Evolutionary conservation across 2,329 filamentous ascomycete species (phyloP).

Genomic region (Ophiostoma sp.): DNA sequence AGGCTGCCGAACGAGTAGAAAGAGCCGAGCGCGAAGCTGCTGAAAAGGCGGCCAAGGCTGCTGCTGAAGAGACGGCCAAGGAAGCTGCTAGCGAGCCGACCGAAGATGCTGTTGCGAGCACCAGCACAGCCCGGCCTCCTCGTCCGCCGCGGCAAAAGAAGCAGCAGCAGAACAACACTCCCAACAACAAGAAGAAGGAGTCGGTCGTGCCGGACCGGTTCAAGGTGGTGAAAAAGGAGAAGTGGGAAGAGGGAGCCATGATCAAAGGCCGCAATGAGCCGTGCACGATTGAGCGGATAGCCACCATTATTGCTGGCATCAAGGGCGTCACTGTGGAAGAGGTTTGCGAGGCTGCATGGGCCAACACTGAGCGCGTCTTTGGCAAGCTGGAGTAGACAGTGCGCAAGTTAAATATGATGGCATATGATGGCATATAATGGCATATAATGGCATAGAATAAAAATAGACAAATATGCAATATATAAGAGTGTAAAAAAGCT

Average conservation of each 20-base stretch:
- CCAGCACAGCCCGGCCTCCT: constrained; percentile 18
- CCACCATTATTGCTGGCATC: constrained; percentile 79
- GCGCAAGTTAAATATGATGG: background rate
- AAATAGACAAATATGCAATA: constrained; percentile 3
- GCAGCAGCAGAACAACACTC: constrained; percentile 24
- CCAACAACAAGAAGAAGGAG: constrained; percentile 46
- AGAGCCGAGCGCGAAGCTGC: constrained; percentile 27
- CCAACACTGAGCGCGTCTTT: constrained; percentile 76
- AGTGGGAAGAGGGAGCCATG: constrained; percentile 81
- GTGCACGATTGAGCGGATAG: constrained; percentile 77
- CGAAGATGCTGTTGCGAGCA: background rate
- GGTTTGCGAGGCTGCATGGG: constrained; percentile 81
- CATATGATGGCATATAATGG: background rate
- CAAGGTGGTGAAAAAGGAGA: constrained; percentile 92
- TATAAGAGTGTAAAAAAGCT: constrained; percentile 6
- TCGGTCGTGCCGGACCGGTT: constrained; percentile 65
- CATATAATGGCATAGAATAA: background rate
- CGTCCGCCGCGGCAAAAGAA: constrained; percentile 27
- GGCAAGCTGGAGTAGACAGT: constrained; percentile 35
- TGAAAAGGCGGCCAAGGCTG: constrained; percentile 26
- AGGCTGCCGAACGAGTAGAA: constrained; percentile 36
- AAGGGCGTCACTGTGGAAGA: constrained; percentile 75
- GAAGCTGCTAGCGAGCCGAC: constrained; percentile 15
- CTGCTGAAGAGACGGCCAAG: constrained; percentile 24
- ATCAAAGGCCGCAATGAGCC: constrained; percentile 95